These are phyloP conservation scores for Pulveroboletus sp. DNA, from an alignment of 768 basidiomycete species.

Conservation along the genomic window DNA sequence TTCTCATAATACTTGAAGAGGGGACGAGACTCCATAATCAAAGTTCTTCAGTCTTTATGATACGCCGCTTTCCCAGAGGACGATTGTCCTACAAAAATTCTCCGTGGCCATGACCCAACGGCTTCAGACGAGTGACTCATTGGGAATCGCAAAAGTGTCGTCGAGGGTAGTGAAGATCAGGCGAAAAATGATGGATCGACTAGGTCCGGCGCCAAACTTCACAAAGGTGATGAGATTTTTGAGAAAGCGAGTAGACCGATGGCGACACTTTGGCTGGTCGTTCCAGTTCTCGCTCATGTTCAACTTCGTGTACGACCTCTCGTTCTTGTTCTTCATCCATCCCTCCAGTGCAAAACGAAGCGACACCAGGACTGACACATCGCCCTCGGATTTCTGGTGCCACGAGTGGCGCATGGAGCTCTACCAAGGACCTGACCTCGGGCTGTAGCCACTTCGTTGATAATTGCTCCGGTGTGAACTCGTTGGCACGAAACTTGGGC, in stretches of 20 bases:
- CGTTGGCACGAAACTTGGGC: no score
- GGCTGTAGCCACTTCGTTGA: conserved; percentile 34
- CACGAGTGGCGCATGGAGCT: conserved; percentile 27
- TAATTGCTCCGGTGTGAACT: conserved; percentile 2
- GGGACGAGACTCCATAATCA: no score
- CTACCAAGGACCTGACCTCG: conserved; percentile 34
- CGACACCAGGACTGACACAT: conserved; percentile 26
- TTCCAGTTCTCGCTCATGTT: conserved; percentile 36
- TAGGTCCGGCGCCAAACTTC: conserved; percentile 21
- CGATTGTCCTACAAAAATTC: no score
- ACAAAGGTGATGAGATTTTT: conserved; percentile 8
- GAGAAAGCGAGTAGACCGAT: conserved; percentile 15
- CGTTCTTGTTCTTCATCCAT: conserved; percentile 48
- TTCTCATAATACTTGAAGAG: no score
- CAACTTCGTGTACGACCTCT: conserved; percentile 40
- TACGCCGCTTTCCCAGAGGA: no score
- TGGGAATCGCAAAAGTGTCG: conserved; percentile 5
- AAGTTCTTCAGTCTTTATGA: not conserved
- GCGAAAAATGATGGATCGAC: conserved; percentile 15
- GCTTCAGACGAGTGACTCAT: conserved; percentile 20
- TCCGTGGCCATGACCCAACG: conserved; percentile 10
- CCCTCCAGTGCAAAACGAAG: conserved; percentile 11
- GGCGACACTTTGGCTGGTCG: conserved; percentile 29
- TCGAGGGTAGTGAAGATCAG: conserved; percentile 11
- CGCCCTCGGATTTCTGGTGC: conserved; percentile 24